Evolutionary conservation across 2,329 filamentous ascomycete genomes (phyloP).

Genomic region (Fusarium marasasianum): DNA sequence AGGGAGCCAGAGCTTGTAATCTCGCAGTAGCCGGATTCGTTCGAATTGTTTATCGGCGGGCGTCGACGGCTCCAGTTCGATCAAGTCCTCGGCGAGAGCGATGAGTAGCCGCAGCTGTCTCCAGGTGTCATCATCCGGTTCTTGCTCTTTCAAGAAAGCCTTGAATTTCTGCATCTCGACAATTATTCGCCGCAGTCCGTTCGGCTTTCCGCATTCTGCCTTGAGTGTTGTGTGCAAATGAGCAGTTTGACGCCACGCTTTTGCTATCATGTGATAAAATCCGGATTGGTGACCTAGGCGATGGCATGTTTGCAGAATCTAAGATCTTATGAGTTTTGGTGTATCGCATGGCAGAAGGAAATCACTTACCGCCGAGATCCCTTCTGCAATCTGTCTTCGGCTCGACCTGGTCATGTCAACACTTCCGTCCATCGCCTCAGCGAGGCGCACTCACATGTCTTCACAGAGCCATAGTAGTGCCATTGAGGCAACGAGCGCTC

Average conservation of each 20-base stretch:
- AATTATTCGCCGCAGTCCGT: neutral
- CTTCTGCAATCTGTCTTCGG: constrained; percentile 14
- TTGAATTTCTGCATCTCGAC: constrained; percentile 19
- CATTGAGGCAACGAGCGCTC: constrained; percentile 21
- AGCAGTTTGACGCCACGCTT: constrained; percentile 4
- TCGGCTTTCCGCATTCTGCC: neutral
- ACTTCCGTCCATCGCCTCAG: no score
- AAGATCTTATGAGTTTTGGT: neutral
- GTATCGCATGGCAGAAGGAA: accelerated
- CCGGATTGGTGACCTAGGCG: constrained; percentile 2
- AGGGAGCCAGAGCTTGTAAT: constrained; percentile 21
- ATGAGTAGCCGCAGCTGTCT: constrained; percentile 15
- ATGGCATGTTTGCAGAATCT: constrained; percentile 17
- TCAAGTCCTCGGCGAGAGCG: constrained; percentile 3
- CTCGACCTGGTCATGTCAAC: constrained; percentile 9
- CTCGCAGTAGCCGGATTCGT: neutral
- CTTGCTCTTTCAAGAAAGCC: neutral
- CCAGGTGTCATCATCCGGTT: neutral
- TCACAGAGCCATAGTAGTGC: constrained; percentile 20
- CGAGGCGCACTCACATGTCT: constrained; percentile 5
- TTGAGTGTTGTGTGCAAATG: neutral
- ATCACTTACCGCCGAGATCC: constrained; percentile 9
- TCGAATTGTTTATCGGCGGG: constrained; percentile 12
- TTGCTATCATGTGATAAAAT: constrained; percentile 11
- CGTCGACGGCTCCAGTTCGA: constrained; percentile 1